Base-by-base conservation (phyloP, 495 filamentous ascomycete genomes). In the Tuber aestivum region DNA sequence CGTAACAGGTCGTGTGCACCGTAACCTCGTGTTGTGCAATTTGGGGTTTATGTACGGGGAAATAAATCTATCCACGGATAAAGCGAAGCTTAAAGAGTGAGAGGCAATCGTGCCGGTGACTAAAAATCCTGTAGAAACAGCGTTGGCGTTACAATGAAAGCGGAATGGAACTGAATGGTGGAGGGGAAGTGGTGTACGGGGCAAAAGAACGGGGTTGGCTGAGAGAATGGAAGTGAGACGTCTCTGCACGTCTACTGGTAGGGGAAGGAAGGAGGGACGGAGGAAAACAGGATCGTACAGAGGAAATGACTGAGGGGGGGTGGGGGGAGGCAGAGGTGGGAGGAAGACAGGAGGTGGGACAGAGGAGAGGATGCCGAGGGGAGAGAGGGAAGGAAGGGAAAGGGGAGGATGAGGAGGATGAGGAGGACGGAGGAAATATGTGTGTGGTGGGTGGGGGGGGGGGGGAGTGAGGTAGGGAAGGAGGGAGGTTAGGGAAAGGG, bases 1-100 rank as follows among this genome's bases (percentile, higher is more conserved):
- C 72, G 74, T 81, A 70, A 72, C 69, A 75, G 74, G 79, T 80
- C 78, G 78, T 81, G 78, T 77, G 72, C 74, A 81, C 79, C 72
- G 78, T 77, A 81, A 81, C 78, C 56, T 81, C 70, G 79, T 77
- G 79, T 68, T 80, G 79, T 74, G 77, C 78, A 72, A 75, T 73
- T 81, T 76, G 74, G 73, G 72, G 72, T 79, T 79, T 79, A 79
- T 79, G 78, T 79, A 79, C 76, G 77, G 65, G n/a, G 78, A 71
- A 79, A 79, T 68, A 75, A 72, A 79, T 79, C 72, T 79, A 79
- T 79, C 78, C 78, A 79, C 78, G 78, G 78, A 77, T 41, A 76
- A 73, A 76, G 77, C 61, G 78, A 79, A 79, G 77, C 78, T 72
- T 79, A 79, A 79, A 79, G 73, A 79, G 78, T 73, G 72, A 79